Percentiles rank a stretch among this genome's conserved stretches.
Conservation (phyloP, 306 rosid genomes). For the Quercus dentata region DNA sequence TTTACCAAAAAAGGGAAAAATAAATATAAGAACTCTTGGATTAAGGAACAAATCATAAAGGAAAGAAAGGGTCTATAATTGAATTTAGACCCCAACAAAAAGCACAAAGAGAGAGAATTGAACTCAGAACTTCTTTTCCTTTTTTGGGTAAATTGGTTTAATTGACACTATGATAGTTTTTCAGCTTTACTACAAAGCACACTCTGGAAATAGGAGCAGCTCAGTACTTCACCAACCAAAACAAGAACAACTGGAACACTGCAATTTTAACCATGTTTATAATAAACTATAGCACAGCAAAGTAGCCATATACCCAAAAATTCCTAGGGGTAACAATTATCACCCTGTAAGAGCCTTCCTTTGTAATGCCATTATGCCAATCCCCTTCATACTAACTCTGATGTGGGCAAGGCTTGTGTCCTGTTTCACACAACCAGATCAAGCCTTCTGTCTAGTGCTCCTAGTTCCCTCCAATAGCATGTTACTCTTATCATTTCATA, state of each 20-base stretch:
- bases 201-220: background rate
- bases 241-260: background rate
- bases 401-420: too few relatives aligned
- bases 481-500: too few relatives aligned
- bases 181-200: background rate
- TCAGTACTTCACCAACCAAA: background rate
- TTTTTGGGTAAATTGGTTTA: background rate
- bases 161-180: background rate
- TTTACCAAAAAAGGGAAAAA: background rate
- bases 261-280: too few relatives aligned
- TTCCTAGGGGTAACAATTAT: too few relatives aligned
- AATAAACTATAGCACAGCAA: too few relatives aligned
- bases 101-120: background rate
- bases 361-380: background rate
- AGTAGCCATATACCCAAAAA: too few relatives aligned
- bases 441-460: too few relatives aligned
- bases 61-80: background rate
- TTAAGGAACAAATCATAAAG: constrained; percentile 5
- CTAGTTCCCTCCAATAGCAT: too few relatives aligned
- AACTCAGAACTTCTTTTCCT: background rate
- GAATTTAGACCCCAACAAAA: background rate
- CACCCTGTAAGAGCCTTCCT: background rate
- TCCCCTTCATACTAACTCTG: background rate
- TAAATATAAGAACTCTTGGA: background rate
- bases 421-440: too few relatives aligned